Base-by-base conservation (phyloP, 2,329 filamentous ascomycete species). In the Botryotinia globosa region DNA sequence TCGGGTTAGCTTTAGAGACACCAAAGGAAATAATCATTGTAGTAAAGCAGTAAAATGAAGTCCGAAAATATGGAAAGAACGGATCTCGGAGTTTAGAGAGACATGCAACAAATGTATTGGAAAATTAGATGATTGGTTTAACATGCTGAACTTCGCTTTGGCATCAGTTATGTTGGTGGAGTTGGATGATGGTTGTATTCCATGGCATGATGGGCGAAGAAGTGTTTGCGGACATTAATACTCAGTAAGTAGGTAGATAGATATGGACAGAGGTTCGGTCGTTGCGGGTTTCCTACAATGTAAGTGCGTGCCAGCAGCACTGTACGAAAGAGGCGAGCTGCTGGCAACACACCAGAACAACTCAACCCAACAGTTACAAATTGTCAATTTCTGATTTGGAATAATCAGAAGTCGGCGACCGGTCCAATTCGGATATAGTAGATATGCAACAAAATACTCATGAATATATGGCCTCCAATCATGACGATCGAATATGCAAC, bases 401-500 rank as follows among this genome's bases (percentile, higher is more conserved):
- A 51, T 6, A n/a, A 37, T 16, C 45, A 54, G 25, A 29, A 32
- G 9, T 54, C 32, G 22, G 32, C n/a, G 25, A 66, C 14, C 45
- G 64, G 45, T 66, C 32, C 45, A 66, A 66, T 16, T 66, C 64
- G 45, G 61, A 66, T 66, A 51, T 51, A 29, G 34, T 22, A 66
- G 64, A 54, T 20, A 29, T 66, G 64, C 64, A 66, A 66, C 64
- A 54, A 39, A 54, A 32, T n/a, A 18, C 20, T 63, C 16, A 7
- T 51, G 16, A 54, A 54, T 54, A 25, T 4, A n/a, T 12, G n/a
- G 10, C 37, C 25, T 67, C 44, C 45, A 54, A 67, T 54, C 64
- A 67, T 29, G 4, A 29, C 42, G 2, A 20, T 67, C 5, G 32
- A 22, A 54, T 67, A 29, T 20, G 32, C 29, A 37, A 39, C 39